phyloP scores from a whole-genome alignment of 441 rosid species.

The Mallotus repandus region DNA sequence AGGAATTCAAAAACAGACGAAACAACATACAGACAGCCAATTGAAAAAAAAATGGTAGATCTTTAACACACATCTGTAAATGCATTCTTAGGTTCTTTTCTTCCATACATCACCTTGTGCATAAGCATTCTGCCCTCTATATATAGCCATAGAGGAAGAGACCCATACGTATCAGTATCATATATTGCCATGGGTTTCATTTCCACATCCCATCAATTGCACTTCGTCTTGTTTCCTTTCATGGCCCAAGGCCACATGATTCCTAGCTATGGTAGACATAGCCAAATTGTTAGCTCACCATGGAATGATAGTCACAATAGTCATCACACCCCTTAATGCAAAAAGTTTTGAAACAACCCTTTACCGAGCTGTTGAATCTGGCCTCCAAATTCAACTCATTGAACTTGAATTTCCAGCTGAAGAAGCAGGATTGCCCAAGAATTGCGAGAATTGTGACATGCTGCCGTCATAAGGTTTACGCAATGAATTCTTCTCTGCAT shows the following conservation, averaged over 20 bases:
- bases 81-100: too few species aligned
- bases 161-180: too few species aligned
- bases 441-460: neutral
- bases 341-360: conserved; percentile 18
- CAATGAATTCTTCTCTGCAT: too few species aligned
- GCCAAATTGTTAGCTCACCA: conserved; percentile 36
- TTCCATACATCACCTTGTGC: too few species aligned
- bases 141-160: too few species aligned
- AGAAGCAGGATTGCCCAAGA: conserved; percentile 28
- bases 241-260: conserved; percentile 45
- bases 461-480: too few species aligned
- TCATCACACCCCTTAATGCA: neutral
- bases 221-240: conserved; percentile 41
- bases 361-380: conserved; percentile 25
- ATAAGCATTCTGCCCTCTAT: too few species aligned
- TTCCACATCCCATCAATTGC: conserved; percentile 28
- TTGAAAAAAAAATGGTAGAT: too few species aligned
- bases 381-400: conserved; percentile 26
- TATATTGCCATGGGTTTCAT: too few species aligned
- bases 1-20: too few species aligned
- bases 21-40: too few species aligned
- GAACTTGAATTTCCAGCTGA: conserved; percentile 27
- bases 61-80: too few species aligned
- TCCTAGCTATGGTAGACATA: conserved; percentile 45
- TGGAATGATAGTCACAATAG: neutral